Evolutionary conservation across 805 yeast genomes (phyloP).

Genomic region (Candida maris): DNA sequence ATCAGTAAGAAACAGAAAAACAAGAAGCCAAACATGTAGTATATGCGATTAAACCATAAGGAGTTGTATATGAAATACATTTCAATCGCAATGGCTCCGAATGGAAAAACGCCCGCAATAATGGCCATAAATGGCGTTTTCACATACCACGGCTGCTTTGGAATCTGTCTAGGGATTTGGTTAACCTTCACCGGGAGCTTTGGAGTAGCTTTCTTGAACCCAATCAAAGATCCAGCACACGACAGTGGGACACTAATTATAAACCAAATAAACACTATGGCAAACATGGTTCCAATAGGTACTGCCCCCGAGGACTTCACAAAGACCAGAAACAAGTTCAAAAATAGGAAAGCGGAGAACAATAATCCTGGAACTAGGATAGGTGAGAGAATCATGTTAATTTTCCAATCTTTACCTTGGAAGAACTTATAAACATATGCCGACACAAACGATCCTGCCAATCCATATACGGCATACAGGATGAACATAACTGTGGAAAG

Average conservation of each 20-base stretch:
- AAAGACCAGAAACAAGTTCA: conserved; percentile 78
- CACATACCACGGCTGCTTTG: conserved; percentile 82
- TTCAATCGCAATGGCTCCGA: conserved; percentile 92
- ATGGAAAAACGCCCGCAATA: conserved; percentile 88
- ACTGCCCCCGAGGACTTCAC: conserved; percentile 90
- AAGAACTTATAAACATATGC: conserved; percentile 82
- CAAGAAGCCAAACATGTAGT: conserved; percentile 96
- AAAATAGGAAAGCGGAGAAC: conserved; percentile 57
- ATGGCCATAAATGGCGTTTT: conserved; percentile 62
- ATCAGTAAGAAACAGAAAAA: conserved; percentile 83
- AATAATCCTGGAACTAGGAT: conserved; percentile 76
- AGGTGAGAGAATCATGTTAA: conserved; percentile 81
- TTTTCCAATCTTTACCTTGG: conserved; percentile 90
- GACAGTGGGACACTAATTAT: conserved; percentile 81
- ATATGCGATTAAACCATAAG: conserved; percentile 89
- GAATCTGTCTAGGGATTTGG: conserved; percentile 95
- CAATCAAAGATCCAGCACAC: conserved; percentile 74
- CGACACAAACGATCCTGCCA: conserved; percentile 83
- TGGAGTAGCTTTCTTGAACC: conserved; percentile 50
- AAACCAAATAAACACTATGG: conserved; percentile 81
- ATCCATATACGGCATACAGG: conserved; percentile 75
- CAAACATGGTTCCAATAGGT: conserved; percentile 85
- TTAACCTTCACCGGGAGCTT: conserved; percentile 77
- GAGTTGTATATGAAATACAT: conserved; percentile 89
- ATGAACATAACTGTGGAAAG: conserved; percentile 86